These are phyloP conservation scores for Diaporthe helianthi DNA, from an alignment of 2,329 filamentous ascomycete species.

Conservation along the genomic window DNA sequence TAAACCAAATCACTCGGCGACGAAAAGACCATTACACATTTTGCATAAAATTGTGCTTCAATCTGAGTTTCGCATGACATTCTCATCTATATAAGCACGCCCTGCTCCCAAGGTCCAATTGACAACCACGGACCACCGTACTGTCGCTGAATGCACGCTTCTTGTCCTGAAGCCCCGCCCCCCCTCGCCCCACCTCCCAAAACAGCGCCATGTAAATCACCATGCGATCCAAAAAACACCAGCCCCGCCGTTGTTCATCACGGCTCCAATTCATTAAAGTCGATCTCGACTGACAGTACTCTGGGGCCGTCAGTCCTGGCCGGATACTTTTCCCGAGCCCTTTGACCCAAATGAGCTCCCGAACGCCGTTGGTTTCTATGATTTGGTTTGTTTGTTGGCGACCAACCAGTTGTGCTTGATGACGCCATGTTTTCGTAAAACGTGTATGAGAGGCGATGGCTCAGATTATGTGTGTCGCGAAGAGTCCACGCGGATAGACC, in stretches of 20 bases:
- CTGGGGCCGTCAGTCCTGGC: not conserved
- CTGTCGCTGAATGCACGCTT: not conserved
- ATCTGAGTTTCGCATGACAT: constrained; percentile 5
- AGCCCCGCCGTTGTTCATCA: constrained; percentile 1
- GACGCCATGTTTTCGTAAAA: constrained; percentile 11
- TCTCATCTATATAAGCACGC: not conserved
- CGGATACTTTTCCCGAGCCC: constrained; percentile 12
- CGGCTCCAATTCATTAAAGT: constrained; percentile 4
- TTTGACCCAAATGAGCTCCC: constrained; percentile 1
- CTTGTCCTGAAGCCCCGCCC: too few relatives aligned
- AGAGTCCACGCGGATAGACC: constrained; percentile 28
- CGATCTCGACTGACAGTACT: not conserved
- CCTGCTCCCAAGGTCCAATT: not conserved
- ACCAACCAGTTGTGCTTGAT: not conserved
- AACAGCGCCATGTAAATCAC: constrained; percentile 11
- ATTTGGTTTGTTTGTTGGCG: constrained; percentile 8
- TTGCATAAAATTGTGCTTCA: not conserved
- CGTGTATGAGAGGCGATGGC: not conserved
- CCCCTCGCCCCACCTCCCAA: too few relatives aligned
- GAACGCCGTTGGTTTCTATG: constrained; percentile 19
- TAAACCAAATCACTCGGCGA: not conserved
- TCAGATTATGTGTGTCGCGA: constrained; percentile 23
- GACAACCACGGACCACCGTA: not conserved
- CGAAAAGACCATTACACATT: not conserved
- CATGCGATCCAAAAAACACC: constrained; percentile 18